A percentile compares a stretch with the other conserved stretches of the same genome.
phyloP scores from a whole-genome alignment of 164 flowering plant species.

The Chloranthus sessilifolius region DNA sequence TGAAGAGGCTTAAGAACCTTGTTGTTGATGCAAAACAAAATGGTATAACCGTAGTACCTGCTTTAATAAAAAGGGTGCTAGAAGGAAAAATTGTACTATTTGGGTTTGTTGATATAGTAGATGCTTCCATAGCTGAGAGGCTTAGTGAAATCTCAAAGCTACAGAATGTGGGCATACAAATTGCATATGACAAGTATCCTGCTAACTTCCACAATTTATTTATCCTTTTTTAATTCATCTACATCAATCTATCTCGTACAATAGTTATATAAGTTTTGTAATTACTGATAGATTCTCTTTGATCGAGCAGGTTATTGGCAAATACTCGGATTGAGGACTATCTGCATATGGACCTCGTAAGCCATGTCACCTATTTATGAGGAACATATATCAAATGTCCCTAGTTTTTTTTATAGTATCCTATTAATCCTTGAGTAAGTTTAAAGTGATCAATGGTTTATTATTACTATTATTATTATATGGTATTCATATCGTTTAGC shows the following conservation, averaged over 20 bases:
- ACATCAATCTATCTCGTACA: not conserved
- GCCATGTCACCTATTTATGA: too few species aligned
- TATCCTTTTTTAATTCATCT: not conserved
- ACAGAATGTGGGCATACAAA: constrained; percentile 47
- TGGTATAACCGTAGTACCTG: constrained; percentile 35
- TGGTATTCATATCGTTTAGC: too few species aligned
- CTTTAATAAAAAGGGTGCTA: constrained; percentile 66
- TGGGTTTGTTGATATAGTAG: constrained; percentile 64
- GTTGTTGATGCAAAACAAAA: constrained; percentile 40
- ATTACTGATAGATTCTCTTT: too few species aligned
- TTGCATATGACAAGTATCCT: constrained; percentile 55
- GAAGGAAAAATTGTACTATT: constrained; percentile 60
- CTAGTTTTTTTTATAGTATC: too few species aligned
- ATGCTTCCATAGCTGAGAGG: constrained; percentile 41
- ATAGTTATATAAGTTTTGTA: not conserved
- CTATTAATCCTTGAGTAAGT: too few species aligned
- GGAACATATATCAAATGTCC: too few species aligned
- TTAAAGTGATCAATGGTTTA: too few species aligned
- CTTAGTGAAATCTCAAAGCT: constrained; percentile 43
- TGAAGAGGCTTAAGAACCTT: constrained; percentile 46
- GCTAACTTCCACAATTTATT: not conserved
- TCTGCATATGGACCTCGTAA: constrained; percentile 70
- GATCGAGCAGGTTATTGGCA: constrained; percentile 43
- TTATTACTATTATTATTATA: too few species aligned
- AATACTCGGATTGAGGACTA: constrained; percentile 40